Evolutionary conservation across 441 rosid genomes (phyloP).

Genomic region (Erodium trifolium): DNA sequence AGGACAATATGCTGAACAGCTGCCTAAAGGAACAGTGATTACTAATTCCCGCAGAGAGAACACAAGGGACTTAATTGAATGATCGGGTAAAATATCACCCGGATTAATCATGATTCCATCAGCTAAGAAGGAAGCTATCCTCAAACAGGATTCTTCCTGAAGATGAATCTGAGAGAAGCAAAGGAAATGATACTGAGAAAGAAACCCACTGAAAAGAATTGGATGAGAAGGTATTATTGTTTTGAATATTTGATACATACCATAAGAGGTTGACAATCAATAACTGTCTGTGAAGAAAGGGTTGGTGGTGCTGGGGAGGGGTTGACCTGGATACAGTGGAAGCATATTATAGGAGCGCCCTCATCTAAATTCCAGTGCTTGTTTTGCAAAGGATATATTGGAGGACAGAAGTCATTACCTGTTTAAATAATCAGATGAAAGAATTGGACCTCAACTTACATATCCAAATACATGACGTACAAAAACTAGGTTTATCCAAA

Average conservation of each 20-base stretch:
- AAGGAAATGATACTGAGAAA: constrained; percentile 13
- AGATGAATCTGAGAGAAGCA: constrained; percentile 64
- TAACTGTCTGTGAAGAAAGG: constrained; percentile 74
- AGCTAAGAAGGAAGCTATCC: constrained; percentile 88
- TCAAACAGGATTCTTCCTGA: constrained; percentile 94
- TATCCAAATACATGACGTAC: neutral
- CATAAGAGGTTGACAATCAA: constrained; percentile 86
- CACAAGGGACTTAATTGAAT: constrained; percentile 59
- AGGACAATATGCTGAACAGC: constrained; percentile 34
- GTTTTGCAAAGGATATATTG: constrained; percentile 75
- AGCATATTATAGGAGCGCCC: constrained; percentile 67
- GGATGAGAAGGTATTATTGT: constrained; percentile 13
- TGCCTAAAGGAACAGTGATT: constrained; percentile 66
- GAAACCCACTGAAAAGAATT: constrained; percentile 8
- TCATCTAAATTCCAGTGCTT: constrained; percentile 53
- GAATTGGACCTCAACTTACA: constrained; percentile 18
- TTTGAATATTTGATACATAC: constrained; percentile 34
- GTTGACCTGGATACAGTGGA: constrained; percentile 79
- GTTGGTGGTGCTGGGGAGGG: constrained; percentile 85
- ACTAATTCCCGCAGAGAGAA: constrained; percentile 68
- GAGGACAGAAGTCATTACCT: constrained; percentile 78
- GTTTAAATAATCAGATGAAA: constrained; percentile 22
- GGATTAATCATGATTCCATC: constrained; percentile 88
- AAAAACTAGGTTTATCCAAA: constrained; percentile 12
- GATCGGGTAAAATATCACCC: constrained; percentile 67